A percentile compares a stretch with the other conserved stretches of the same genome.
These are phyloP conservation scores for Microcos paniculata DNA, from an alignment of 345 rosid species.

Conservation along the genomic window DNA sequence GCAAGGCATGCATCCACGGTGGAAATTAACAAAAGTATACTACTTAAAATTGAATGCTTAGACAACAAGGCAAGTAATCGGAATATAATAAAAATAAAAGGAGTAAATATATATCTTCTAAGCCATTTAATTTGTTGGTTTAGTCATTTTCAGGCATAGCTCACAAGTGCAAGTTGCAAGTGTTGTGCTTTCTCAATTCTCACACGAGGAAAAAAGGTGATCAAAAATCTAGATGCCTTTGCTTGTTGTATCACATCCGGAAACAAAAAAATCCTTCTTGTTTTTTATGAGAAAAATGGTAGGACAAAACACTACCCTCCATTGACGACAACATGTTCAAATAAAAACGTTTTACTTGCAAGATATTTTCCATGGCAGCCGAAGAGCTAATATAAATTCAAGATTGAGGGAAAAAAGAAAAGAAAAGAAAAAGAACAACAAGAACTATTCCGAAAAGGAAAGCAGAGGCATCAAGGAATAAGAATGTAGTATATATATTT, in stretches of 20 bases:
- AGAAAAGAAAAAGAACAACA: neutral
- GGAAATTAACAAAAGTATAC: neutral
- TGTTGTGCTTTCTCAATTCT: neutral
- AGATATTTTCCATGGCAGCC: neutral
- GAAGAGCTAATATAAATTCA: no score
- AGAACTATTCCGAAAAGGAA: neutral
- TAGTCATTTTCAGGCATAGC: slow-evolving; percentile 1
- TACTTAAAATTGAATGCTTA: neutral
- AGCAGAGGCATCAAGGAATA: neutral
- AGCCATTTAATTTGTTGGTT: neutral
- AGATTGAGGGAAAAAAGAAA: neutral
- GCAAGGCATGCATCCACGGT: slow-evolving; percentile 11
- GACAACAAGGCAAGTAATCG: slow-evolving; percentile 19
- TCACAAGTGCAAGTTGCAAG: neutral
- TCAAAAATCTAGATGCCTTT: neutral
- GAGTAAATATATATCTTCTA: neutral
- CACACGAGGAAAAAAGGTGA: no score
- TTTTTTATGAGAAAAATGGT: neutral
- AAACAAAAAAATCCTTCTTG: neutral
- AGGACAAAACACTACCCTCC: neutral
- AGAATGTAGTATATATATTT: neutral
- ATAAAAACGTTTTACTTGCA: neutral
- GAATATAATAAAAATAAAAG: neutral
- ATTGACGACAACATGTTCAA: neutral
- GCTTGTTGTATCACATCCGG: neutral